Base-by-base conservation (phyloP, 1,284 basidiomycete species). In the Leucoagaricus sp. region DNA sequence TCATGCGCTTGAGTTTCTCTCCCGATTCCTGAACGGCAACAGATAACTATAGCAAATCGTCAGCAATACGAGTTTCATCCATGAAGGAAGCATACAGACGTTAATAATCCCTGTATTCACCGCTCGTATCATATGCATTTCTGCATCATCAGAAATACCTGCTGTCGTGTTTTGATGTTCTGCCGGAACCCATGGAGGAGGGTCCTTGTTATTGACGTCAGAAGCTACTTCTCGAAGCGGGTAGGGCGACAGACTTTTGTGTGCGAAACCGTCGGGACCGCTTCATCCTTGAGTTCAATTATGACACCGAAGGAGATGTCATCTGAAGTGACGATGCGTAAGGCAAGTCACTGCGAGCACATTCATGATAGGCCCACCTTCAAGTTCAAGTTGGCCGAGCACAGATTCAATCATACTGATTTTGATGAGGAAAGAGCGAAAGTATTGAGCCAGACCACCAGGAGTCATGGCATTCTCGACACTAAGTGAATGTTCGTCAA, bases 61-160 rank as follows among this genome's bases (percentile, higher is more conserved):
- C 19, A 55, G 40, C 48, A 12, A 44, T 25, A 38, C 13, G n/a
- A 47, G 25, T 29, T 57, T 45, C 50, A 4, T 12, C 6, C 38
- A 34, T 40, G 26, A 29, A 26, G 45, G n/a, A 17, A 25, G 13
- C 33, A 34, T 8, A 69, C 86, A 68, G 67, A 89, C 93, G 69
- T 91, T 92, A 53, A 95, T 86, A 33, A 95, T 84, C 2, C 93
- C 93, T 2, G 93, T 94, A 65, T 93, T 91, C 5, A 94, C 87
- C 6, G 89, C 88, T 28, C 91, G 77, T 60, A 93, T 71, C 77
- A 89, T 77, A 69, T 84, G 86, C 44, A 85, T 72, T 68, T 86
- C 85, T 45, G 83, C 83, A 55, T 83, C 74, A 36, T 85, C 83
- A 17, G 81, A 75, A 10, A 75, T 72, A 12, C 82, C 87, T 17